phyloP scores from a whole-genome alignment of 2,329 filamentous ascomycete genomes.

The Ceratocystis huliohia region DNA sequence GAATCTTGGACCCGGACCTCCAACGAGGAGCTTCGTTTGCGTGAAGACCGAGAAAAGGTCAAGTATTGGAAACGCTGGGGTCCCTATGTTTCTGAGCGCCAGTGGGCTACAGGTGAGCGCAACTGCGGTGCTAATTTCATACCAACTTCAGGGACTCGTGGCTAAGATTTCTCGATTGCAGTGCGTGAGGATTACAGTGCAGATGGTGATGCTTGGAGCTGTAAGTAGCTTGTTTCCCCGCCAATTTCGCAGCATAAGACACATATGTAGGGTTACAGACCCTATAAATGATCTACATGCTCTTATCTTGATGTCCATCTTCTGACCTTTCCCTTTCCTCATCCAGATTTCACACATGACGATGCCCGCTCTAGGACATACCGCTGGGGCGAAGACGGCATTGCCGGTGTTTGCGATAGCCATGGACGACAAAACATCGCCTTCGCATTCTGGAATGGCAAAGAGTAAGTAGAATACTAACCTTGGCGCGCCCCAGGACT shows the following conservation, averaged over 20 bases:
- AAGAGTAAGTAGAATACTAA: slow-evolving; percentile 50
- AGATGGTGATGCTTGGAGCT: slow-evolving; percentile 90
- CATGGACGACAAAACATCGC: slow-evolving; percentile 86
- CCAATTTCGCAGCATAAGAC: not conserved
- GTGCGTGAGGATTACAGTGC: slow-evolving; percentile 85
- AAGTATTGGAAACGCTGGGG: slow-evolving; percentile 99
- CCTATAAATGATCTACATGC: slow-evolving; percentile 24
- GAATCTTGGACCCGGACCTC: slow-evolving; percentile 79
- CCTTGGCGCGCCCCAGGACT: too few species aligned
- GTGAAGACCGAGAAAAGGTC: slow-evolving; percentile 65
- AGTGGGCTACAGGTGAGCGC: slow-evolving; percentile 77
- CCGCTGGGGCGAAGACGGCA: slow-evolving; percentile 93
- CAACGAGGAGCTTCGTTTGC: slow-evolving; percentile 79
- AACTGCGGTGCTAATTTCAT: not conserved
- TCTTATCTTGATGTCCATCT: not conserved
- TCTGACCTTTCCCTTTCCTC: not conserved
- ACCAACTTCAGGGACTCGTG: slow-evolving; percentile 21
- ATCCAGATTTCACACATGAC: slow-evolving; percentile 79
- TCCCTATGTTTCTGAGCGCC: slow-evolving; percentile 80
- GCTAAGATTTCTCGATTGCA: slow-evolving; percentile 26
- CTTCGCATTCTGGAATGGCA: slow-evolving; percentile 95
- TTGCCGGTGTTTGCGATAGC: slow-evolving; percentile 83
- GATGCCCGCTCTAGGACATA: slow-evolving; percentile 79
- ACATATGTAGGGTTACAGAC: not conserved
- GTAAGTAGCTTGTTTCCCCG: slow-evolving; percentile 41